A percentile compares a stretch with the other conserved stretches of the same genome.
Evolutionary conservation across 495 filamentous ascomycete species (phyloP).

Genomic region (Aspergillus saccharolyticus): DNA sequence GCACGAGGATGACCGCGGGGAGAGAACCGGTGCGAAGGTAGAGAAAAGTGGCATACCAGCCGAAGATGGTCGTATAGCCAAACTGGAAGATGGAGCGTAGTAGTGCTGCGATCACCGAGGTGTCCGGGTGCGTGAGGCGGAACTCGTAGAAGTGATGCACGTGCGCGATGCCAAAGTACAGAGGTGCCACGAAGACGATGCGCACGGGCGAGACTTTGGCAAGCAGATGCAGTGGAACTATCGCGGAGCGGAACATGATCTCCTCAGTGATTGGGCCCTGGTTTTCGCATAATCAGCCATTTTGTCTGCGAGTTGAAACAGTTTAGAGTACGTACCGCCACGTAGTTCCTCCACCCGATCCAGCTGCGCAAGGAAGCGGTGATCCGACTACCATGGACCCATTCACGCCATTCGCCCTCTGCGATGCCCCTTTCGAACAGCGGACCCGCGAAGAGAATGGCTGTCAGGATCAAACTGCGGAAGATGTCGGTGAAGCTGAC

Average conservation of each 20-base stretch:
- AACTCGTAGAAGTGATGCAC: conserved; percentile 97
- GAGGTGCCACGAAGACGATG: conserved; percentile 72
- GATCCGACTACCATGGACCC: conserved; percentile 44
- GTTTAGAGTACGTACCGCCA: conserved; percentile 50
- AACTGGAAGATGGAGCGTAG: conserved; percentile 78
- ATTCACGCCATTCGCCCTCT: conserved; percentile 64
- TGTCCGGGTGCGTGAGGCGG: conserved; percentile 69
- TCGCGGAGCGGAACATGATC: conserved; percentile 80
- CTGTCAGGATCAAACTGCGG: conserved; percentile 58
- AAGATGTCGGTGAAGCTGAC: conserved; percentile 55
- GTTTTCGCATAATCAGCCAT: conserved; percentile 7
- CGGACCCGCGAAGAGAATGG: conserved; percentile 77
- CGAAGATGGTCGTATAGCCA: conserved; percentile 88
- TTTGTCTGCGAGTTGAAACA: not conserved
- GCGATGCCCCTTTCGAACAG: conserved; percentile 70
- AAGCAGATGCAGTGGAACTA: conserved; percentile 77
- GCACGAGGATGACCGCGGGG: conserved; percentile 63
- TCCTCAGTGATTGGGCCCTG: conserved; percentile 91
- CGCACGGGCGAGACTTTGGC: conserved; percentile 52
- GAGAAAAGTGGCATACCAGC: conserved; percentile 87
- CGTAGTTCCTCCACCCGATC: conserved; percentile 61
- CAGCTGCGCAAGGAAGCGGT: conserved; percentile 50
- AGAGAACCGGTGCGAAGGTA: conserved; percentile 82
- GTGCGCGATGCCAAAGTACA: conserved; percentile 94
- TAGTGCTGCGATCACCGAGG: conserved; percentile 52